Evolutionary conservation across 2,329 filamentous ascomycete species (phyloP), one percentile per base, ranked within the genome.

Genomic region (Aspergillus tamarii): DNA sequence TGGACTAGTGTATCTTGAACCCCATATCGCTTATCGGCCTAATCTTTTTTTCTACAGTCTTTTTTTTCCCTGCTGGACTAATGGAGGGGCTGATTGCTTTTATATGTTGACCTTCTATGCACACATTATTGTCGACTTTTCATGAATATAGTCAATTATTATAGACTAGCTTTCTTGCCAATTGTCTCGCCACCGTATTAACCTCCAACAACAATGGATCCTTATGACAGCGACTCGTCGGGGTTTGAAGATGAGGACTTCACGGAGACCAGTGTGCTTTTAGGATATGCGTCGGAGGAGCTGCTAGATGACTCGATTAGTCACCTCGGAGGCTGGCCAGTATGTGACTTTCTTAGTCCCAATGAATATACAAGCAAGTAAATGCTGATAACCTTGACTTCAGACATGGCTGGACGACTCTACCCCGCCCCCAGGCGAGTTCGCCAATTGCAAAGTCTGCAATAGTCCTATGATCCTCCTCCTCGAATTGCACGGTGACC

Each of bases 381-480:
- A 21, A 61, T 60, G 62, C 67, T 75, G 55, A 74, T 61, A 55
- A 46, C 43, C 41, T 23, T 36, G 4, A 54, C 36, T 23, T 55
- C 67, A 95, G 94, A 89, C 90, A 78, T 99, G 95, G 95, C 83
- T 97, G 43, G 89, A 94, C 70, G 79, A 85, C n/a, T 81, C 84
- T 59, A 87, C 84, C 46, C 84, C 91, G 4, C 91, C 94, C 9
- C 91, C 92, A 1, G 91, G 91, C 28, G 83, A 89, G 0, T 85
- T 96, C 11, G 93, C 91, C 26, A 90, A 89, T 79, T 99, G 95
- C 83, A 93, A 91, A 79, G 86, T 91, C 68, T 99, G 95, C 87
- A 91, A 93, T 69, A 87, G 89, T 59, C 80, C 92, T 59, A 93
- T 97, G 87, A 89, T 88, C 1, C 85, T 98, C 12, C 86, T 99